Base-by-base conservation (phyloP, 176 grass and related monocot species). In the Bolboschoenus planiculmis region DNA sequence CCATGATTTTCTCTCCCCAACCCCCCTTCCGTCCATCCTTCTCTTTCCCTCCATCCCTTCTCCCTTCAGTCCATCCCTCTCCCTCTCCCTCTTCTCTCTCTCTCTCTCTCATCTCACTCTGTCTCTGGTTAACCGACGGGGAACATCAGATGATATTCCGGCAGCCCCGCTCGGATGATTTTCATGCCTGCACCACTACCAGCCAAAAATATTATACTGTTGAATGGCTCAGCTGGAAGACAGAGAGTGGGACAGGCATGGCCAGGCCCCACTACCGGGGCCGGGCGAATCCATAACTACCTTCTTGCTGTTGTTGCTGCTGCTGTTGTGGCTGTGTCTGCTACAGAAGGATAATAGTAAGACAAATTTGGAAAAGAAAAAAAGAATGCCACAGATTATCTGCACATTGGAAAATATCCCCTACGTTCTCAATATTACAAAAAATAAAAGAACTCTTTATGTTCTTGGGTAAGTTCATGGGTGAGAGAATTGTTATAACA, bases 261-360 rank as follows among this genome's bases (percentile, higher is more conserved):
- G 91, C 90, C 92, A 58, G 89, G 91, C 93, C 92, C 93, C 96
- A 93, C 58, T 79, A 99, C 27, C 91, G 96, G 93, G 96, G 96
- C 96, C 93, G 89, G 75, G 93, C 97, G 63, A 99, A 85, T 87
- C 91, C 87, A 91, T 95, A 93, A 88, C 83, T 92, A 75, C 89
- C 80, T 70, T 99, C 97, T 81, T 88, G 59, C 80, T 88, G 92
- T 73, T 85, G 80, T 88, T 98, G 56, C 79, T 88, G 92, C 58
- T 95, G 92, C 14, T 93, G 85, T 67, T 98, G 91, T 82, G 84
- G 79, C 89, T 99, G 83, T 9, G 78, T 33, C 46, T 77, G 72
- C 34, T 30, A 33, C 27, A 77, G 6, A 6, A 56, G 56, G 68
- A 42, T 29, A 24, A 13, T 24, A 11, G 43, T 83, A 21, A 62